phyloP scores from a whole-genome alignment of 192 early-diverging fungal genomes.

The Backusella westeae region DNA sequence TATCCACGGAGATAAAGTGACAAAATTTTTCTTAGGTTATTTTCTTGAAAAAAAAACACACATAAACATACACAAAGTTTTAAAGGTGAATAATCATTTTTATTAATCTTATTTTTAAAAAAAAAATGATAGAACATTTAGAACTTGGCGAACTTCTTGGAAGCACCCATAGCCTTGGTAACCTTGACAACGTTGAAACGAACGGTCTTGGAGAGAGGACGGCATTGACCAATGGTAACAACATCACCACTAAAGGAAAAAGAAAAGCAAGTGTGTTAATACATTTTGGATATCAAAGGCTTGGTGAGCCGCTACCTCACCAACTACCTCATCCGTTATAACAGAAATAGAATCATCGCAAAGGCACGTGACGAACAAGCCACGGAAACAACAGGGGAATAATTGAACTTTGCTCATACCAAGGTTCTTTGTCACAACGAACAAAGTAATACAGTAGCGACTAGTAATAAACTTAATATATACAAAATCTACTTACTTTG shows the following conservation, averaged over 20 bases:
- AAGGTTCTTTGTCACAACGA: conserved; percentile 21
- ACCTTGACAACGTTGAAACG: conserved; percentile 99
- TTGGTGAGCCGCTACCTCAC: conserved; percentile 45
- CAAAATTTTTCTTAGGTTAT: background rate
- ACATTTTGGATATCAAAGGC: conserved; percentile 26
- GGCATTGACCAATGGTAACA: conserved; percentile 98
- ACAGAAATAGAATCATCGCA: conserved; percentile 1
- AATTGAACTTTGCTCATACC: background rate
- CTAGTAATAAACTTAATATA: background rate
- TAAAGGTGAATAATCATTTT: background rate
- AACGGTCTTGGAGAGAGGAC: conserved; percentile 98
- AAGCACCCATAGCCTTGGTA: conserved; percentile 75
- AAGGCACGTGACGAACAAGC: background rate
- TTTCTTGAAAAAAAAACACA: background rate
- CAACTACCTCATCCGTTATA: conserved; percentile 37
- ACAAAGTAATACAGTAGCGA: conserved; percentile 15
- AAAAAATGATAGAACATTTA: conserved; percentile 43
- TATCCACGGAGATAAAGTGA: background rate
- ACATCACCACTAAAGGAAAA: conserved; percentile 64
- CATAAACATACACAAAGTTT: background rate
- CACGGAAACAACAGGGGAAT: background rate
- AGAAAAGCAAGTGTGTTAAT: conserved; percentile 9
- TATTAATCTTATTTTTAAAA: background rate
- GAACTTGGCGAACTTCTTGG: conserved; percentile 91
- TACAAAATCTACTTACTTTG: conserved; percentile 27